Evolutionary conservation across 148 eudicot species (phyloP).

Genomic region (Polygonum maritimum): DNA sequence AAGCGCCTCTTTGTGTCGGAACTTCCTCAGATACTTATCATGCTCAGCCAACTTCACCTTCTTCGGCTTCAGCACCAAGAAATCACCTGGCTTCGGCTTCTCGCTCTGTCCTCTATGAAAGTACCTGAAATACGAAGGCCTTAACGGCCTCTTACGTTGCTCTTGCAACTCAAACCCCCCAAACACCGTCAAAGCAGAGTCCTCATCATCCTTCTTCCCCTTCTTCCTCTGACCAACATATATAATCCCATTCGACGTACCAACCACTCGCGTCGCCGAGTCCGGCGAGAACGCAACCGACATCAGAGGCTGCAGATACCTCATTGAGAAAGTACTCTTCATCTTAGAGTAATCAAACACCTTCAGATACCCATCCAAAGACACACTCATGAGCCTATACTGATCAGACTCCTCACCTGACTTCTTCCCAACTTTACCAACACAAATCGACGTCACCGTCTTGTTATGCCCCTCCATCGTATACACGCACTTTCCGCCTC

Average conservation of each 20-base stretch:
- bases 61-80: constrained; percentile 47
- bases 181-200: constrained; percentile 17
- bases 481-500: constrained; percentile 69
- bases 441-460: constrained; percentile 82
- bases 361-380: constrained; percentile 84
- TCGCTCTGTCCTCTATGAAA: constrained; percentile 73
- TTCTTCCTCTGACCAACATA: constrained; percentile 69
- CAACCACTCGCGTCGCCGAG: constrained; percentile 55
- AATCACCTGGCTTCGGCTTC: constrained; percentile 79
- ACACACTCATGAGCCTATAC: constrained; percentile 63
- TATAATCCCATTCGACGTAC: constrained; percentile 71
- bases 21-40: constrained; percentile 76
- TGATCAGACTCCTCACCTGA: constrained; percentile 52
- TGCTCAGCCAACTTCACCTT: constrained; percentile 69
- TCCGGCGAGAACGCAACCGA: constrained; percentile 88
- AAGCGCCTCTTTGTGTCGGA: constrained; percentile 88
- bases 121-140: constrained; percentile 72
- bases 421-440: constrained; percentile 52
- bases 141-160: constrained; percentile 38
- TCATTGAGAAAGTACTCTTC: constrained; percentile 69
- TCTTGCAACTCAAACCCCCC: constrained; percentile 32
- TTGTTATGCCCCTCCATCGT: constrained; percentile 80
- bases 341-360: constrained; percentile 76
- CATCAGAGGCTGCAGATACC: constrained; percentile 65
- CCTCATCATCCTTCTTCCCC: constrained; percentile 22